Base-by-base conservation (phyloP, 2,329 filamentous ascomycete genomes). In the Graphilbum fragrans region DNA sequence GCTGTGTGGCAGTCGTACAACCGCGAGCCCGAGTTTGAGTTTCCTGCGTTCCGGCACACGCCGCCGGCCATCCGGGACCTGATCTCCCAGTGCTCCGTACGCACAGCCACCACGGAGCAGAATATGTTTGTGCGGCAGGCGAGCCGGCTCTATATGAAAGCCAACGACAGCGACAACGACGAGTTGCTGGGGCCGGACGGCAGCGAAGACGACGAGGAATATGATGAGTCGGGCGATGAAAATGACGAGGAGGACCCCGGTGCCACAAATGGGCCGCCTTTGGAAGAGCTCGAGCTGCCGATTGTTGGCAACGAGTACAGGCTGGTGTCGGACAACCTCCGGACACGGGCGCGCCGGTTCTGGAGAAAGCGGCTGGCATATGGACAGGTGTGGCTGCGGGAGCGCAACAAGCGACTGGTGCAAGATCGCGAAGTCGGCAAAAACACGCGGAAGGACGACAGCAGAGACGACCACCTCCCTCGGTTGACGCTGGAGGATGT, bases 1-100 rank as follows among this genome's bases (percentile, higher is more conserved):
- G 67, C 70, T 4, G 63, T 74, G 12, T 77, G 74, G 74, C 65
- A 74, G 47, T 77, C 74, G 36, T 77, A 77, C 52, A 60, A 59
- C 16, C 68, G 66, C 56, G 73, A 77, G 52, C 68, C 73, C 2
- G 38, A 38, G 2, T 57, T 72, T 12, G 70, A 74, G 53, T 79
- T 78, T 42, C 74, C 74, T 0, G 57, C 59, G 9, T 77, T 69
- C 52, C 50, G 20, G 5, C 41, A 35, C 12, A 47, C 49, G 20
- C 47, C 48, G 9, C 33, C 41, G 4, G 36, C 32, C 6, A 40
- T 50, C 31, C 47, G 38, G 17, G 10, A 12, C 1, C 37, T 52
- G 18, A 46, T 52, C 9, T 27, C 41, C 4, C 29, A 19, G n/a
- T 52, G 50, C 31, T 41, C 45, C 12, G 46, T 41, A 33, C 33